phyloP scores from a whole-genome alignment of 306 rosid genomes.

The Herpetospermum pedunculosum region DNA sequence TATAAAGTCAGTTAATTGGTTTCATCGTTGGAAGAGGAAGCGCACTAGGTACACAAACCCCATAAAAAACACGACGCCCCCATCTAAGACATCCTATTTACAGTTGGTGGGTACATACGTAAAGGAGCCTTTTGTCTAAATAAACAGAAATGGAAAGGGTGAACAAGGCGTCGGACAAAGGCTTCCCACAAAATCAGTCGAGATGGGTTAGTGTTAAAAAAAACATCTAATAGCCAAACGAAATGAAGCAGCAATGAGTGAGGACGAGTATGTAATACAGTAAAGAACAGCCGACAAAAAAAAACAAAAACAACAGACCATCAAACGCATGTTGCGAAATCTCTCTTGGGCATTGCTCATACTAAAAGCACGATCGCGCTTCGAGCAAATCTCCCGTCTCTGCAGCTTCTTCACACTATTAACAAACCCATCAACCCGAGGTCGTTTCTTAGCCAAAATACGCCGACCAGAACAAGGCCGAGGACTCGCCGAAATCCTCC shows the following conservation, averaged over 20 bases:
- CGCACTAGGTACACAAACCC: not conserved
- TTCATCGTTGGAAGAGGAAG: not conserved
- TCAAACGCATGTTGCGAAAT: constrained; percentile 69
- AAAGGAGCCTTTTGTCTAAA: not conserved
- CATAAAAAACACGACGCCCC: not conserved
- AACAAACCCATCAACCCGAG: constrained; percentile 28
- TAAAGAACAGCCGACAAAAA: not conserved
- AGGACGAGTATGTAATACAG: not conserved
- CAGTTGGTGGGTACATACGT: not conserved
- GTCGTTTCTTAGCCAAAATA: constrained; percentile 56
- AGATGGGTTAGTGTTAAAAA: not conserved
- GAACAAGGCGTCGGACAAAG: not conserved
- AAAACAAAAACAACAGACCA: constrained; percentile 20
- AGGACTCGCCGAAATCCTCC: constrained; percentile 58
- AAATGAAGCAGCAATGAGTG: not conserved
- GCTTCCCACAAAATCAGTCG: not conserved
- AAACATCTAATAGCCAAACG: not conserved
- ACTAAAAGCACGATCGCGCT: constrained; percentile 62
- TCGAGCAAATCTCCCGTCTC: constrained; percentile 66
- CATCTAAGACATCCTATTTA: not conserved
- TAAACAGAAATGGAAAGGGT: not conserved
- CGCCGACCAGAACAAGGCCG: constrained; percentile 54
- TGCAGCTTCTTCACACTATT: constrained; percentile 66
- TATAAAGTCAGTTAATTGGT: not conserved
- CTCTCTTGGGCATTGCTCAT: constrained; percentile 62